Evolutionary conservation across 2,329 filamentous ascomycete species (phyloP).

Genomic region (Scleromitrula shiraiana): DNA sequence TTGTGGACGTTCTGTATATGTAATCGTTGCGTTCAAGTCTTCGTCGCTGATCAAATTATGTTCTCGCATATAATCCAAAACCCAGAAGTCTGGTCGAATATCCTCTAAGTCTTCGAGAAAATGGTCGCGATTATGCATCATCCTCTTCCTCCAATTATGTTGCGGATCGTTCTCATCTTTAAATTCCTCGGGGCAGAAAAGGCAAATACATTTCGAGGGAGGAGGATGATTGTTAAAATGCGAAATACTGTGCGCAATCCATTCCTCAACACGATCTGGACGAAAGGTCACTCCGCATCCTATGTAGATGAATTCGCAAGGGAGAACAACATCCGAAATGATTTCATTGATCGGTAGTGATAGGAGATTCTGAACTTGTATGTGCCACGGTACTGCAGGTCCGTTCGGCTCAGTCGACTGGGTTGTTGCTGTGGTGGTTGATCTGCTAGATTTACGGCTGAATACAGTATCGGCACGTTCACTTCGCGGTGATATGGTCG

Average conservation of each 20-base stretch:
- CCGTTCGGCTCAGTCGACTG: background rate
- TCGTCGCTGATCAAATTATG: conserved; percentile 26
- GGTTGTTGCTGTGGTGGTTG: background rate
- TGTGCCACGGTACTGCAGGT: background rate
- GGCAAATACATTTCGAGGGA: conserved; percentile 35
- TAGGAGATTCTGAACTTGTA: too few relatives aligned
- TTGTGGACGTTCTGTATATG: conserved; percentile 17
- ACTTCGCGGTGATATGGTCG: background rate
- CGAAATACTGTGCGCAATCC: conserved; percentile 39
- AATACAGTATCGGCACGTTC: background rate
- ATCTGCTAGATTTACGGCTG: background rate
- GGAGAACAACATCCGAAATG: conserved; percentile 15
- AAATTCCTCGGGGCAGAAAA: conserved; percentile 39
- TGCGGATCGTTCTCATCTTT: conserved; percentile 7
- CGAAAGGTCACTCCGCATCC: conserved; percentile 34
- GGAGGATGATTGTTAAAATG: conserved; percentile 32
- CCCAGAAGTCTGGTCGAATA: conserved; percentile 33
- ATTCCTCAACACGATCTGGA: conserved; percentile 32
- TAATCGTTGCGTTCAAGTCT: conserved; percentile 10
- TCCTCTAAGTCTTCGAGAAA: conserved; percentile 20
- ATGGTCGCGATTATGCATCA: conserved; percentile 44
- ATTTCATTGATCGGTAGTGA: background rate
- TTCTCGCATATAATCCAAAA: conserved; percentile 33
- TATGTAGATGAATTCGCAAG: conserved; percentile 21
- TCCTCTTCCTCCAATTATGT: conserved; percentile 30